Evolutionary conservation across 192 early-diverging fungal species (phyloP).

Genomic region (Coemansia sp.): DNA sequence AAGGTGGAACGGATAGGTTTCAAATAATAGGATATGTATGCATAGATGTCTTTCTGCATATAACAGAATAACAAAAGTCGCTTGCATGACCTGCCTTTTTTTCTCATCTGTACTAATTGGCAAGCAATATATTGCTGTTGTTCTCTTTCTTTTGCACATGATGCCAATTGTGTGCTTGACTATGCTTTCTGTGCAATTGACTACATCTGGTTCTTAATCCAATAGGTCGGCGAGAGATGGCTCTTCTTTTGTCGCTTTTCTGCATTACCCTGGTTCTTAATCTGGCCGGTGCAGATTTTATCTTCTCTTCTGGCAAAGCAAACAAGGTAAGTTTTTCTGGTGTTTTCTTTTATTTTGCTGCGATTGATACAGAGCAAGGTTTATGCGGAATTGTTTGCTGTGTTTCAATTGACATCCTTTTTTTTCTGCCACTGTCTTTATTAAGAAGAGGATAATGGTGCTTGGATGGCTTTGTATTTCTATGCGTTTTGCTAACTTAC

Average conservation of each 20-base stretch:
- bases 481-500: background rate
- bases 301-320: constrained; percentile 21
- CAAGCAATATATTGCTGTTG: background rate
- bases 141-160: background rate
- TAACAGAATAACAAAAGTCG: background rate
- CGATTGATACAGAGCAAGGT: background rate
- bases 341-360: background rate
- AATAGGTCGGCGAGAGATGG: constrained; percentile 58
- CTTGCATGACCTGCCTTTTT: constrained; percentile 1
- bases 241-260: constrained; percentile 41
- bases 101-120: background rate
- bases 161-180: constrained; percentile 2
- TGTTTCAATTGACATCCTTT: background rate
- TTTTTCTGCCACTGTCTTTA: background rate
- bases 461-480: background rate
- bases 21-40: constrained; percentile 1
- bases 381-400: background rate
- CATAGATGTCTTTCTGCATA: background rate
- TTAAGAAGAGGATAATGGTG: background rate
- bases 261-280: constrained; percentile 46
- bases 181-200: background rate
- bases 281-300: constrained; percentile 44
- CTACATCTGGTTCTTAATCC: background rate
- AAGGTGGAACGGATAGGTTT: background rate
- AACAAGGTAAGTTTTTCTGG: constrained; percentile 37